Evolutionary conservation across 2,329 filamentous ascomycete species (phyloP), one percentile per base, ranked within the genome.

Genomic region (Scytalidium sp.): DNA sequence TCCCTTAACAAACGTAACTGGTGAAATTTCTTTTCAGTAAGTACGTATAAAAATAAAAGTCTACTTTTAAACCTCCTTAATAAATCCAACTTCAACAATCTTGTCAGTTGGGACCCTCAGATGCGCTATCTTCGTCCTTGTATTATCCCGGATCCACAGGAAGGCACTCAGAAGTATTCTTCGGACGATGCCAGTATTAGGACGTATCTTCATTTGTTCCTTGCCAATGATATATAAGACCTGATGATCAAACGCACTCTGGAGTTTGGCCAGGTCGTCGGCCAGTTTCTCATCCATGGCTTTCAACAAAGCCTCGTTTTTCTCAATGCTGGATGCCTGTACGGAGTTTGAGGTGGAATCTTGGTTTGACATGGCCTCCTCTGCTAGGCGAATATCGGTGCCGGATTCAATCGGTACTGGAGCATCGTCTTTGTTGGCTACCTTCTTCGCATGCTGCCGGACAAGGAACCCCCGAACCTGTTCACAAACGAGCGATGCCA

Each of bases 61-160:
- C 41, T 3, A 25, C 15, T 25, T 23, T 45, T 29, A 83, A 45
- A 86, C 79, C 55, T 86, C 81, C 65, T 85, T 86, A 2, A 87
- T 74, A 61, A 86, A 88, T 0, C 84, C 84, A 17, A 87, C 82
- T 66, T 87, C 84, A 23, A 87, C 76, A 36, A 87, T 66, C 45
- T 76, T 74, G 50, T 86, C 83, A 50, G 79, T 75, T 0, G 77
- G 74, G n/a, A 85, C 68, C 42, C 76, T 70, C 47, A 87, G 63
- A 56, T 84, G 83, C 10, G 82, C 80, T 63, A 87, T 78, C 70
- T 87, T 87, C 1, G 78, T 76, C 49, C 83, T 68, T 9, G 82
- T 84, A 47, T 86, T 87, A 32, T 87, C 84, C 39, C 84, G 70
- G 47, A 87, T 72, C 72, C 83, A 87, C 49, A 88, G 62, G 55